Base-by-base conservation (phyloP, 1,139 yeast species). In the Maudiozyma humilis region DNA sequence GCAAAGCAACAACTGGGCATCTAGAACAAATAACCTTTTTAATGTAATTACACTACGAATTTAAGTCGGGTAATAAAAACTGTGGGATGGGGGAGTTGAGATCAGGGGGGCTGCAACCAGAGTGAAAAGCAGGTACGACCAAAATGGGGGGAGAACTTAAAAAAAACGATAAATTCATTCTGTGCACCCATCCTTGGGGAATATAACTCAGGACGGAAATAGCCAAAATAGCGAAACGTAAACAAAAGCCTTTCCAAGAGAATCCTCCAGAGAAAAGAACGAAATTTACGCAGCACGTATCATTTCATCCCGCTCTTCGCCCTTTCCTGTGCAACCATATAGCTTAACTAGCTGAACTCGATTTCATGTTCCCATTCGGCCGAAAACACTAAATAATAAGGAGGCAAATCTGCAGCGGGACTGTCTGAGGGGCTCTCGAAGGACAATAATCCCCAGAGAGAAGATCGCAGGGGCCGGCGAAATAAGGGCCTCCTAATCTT, bases 61-160 rank as follows among this genome's bases (percentile, higher is more conserved):
- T 6, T 23, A 6, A 23, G n/a, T 10, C 27, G 27, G 27, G 8
- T 6, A 23, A 23, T 23, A 23, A 23, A 23, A 23, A 23, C 27
- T 23, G 27, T 23, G 27, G 27, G 10, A 23, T 23, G 27, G 27
- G 6, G 27, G 27, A 6, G 10, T 5, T 20, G 23, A 35, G 38
- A 35, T 35, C 38, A 35, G 38, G 38, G 38, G 38, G 27, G 38
- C 13, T n/a, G 30, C 38, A 14, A 3, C 27, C 27, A 20, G n/a
- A n/a, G 18, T 23, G n/a, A 23, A 35, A 35, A 35, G 38, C 38
- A 35, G 38, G 38, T 23, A 35, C 38, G 19, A 35, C 30, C 30
- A 35, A 12, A 18, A 20, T 15, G 14, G 14, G 3, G 23, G 10
- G 15, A 17, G 38, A 35, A 35, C 38, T 35, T 20, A 20, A 35